Conservation (phyloP, 208 protist species). For the Porcisia hertigi region DNA sequence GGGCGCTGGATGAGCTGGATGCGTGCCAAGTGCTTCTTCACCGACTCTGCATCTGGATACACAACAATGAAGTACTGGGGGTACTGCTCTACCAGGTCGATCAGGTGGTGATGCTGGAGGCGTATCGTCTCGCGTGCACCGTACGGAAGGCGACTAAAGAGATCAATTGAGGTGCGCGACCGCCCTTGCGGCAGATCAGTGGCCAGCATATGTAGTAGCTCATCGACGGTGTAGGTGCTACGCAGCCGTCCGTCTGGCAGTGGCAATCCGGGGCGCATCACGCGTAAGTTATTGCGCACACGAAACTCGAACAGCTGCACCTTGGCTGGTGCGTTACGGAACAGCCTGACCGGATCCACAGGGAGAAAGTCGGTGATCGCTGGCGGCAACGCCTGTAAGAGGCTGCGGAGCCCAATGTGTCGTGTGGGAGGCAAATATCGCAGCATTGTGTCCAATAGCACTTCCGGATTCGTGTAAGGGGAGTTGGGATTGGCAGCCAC, state of each 20-base stretch:
- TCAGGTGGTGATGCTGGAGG: constrained; percentile 18
- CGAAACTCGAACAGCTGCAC: constrained; percentile 71
- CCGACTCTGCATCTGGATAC: constrained; percentile 22
- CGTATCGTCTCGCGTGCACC: constrained; percentile 44
- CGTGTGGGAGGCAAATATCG: constrained; percentile 44
- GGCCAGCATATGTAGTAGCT: constrained; percentile 49
- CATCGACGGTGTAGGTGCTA: constrained; percentile 43
- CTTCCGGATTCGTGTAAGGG: constrained; percentile 41
- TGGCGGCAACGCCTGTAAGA: constrained; percentile 37
- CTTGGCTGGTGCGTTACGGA: constrained; percentile 39
- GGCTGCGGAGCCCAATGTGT: constrained; percentile 45
- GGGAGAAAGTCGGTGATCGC: constrained; percentile 53
- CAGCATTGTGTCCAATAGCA: constrained; percentile 46
- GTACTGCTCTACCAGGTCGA: constrained; percentile 37
- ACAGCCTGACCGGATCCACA: constrained; percentile 29
- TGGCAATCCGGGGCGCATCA: constrained; percentile 54
- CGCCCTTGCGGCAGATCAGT: constrained; percentile 34
- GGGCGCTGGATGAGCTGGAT: constrained; percentile 36
- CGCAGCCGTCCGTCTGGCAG: constrained; percentile 55
- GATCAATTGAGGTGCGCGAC: constrained; percentile 11
- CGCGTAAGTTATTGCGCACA: constrained; percentile 35
- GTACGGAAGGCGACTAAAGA: constrained; percentile 46
- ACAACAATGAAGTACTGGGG: constrained; percentile 56
- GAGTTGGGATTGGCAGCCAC: constrained; percentile 43
- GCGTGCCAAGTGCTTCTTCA: constrained; percentile 9